Percentiles rank a stretch among this genome's conserved stretches.
Conservation (phyloP, 345 rosid species). For the Rhodomyrtus tomentosa region DNA sequence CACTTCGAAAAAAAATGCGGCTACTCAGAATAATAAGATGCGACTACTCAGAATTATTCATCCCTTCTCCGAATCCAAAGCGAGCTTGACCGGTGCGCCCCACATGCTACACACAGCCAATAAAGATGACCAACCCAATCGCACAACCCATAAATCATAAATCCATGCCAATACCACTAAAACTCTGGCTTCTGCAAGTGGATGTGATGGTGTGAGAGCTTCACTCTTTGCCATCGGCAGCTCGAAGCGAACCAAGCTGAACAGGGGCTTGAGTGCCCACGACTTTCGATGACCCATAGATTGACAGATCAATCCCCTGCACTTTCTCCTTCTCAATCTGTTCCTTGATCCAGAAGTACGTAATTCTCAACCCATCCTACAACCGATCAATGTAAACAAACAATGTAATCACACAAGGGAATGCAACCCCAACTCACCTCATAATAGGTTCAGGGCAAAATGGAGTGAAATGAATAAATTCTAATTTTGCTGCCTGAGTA, state of each 20-base stretch:
- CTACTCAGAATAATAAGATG: background rate
- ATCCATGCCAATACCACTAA: background rate
- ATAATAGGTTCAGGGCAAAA: background rate
- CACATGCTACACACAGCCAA: background rate
- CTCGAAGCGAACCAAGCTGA: constrained; percentile 88
- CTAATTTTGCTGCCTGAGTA: background rate
- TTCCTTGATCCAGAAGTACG: constrained; percentile 93
- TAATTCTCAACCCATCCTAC: constrained; percentile 89
- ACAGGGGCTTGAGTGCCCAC: constrained; percentile 99
- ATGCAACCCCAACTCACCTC: background rate
- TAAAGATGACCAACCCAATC: background rate
- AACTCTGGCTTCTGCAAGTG: background rate
- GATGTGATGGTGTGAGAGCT: background rate
- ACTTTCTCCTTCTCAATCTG: constrained; percentile 92
- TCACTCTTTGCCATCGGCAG: constrained; percentile 82
- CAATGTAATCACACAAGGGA: background rate
- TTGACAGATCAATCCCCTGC: constrained; percentile 58
- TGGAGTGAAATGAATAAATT: background rate
- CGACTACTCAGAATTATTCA: background rate
- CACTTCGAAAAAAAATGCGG: background rate
- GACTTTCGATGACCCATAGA: constrained; percentile 89
- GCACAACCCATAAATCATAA: background rate
- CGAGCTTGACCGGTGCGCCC: background rate
- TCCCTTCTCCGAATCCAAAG: background rate
- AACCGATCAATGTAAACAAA: background rate